Evolutionary conservation across 768 basidiomycete genomes (phyloP).

Genomic region (Serendipita sp.): DNA sequence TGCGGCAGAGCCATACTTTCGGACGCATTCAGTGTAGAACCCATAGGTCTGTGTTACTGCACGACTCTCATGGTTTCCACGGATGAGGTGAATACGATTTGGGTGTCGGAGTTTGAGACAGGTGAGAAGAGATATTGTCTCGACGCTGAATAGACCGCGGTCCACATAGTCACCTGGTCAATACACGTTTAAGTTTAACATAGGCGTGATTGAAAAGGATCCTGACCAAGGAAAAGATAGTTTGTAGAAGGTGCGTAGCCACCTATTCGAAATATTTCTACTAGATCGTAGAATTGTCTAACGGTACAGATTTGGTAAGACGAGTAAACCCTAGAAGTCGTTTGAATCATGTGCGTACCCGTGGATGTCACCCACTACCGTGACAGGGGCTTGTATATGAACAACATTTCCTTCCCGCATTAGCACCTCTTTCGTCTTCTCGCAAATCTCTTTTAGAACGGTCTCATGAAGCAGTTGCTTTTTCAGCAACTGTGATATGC

Average conservation of each 20-base stretch:
- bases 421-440: slow-evolving; percentile 97
- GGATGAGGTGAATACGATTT: slow-evolving; percentile 86
- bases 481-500: slow-evolving; percentile 73
- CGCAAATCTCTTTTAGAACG: slow-evolving; percentile 92
- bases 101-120: slow-evolving; percentile 96
- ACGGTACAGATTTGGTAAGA: slow-evolving; percentile 18
- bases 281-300: slow-evolving; percentile 97
- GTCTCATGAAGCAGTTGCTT: slow-evolving; percentile 94
- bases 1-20: slow-evolving; percentile 89
- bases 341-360: slow-evolving; percentile 45
- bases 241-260: slow-evolving; percentile 94
- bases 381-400: slow-evolving; percentile 90
- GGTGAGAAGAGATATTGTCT: slow-evolving; percentile 92
- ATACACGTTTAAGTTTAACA: slow-evolving; percentile 4
- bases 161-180: slow-evolving; percentile 90
- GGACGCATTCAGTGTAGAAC: slow-evolving; percentile 95
- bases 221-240: slow-evolving; percentile 77
- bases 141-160: slow-evolving; percentile 91
- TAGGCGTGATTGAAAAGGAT: background rate
- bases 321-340: slow-evolving; percentile 12
- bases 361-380: slow-evolving; percentile 97
- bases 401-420: slow-evolving; percentile 99
- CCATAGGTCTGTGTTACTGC: slow-evolving; percentile 99
- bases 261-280: slow-evolving; percentile 98
- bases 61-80: slow-evolving; percentile 94